Evolutionary conservation across 768 basidiomycete species (phyloP).

Genomic region (Dendrothele bispora): DNA sequence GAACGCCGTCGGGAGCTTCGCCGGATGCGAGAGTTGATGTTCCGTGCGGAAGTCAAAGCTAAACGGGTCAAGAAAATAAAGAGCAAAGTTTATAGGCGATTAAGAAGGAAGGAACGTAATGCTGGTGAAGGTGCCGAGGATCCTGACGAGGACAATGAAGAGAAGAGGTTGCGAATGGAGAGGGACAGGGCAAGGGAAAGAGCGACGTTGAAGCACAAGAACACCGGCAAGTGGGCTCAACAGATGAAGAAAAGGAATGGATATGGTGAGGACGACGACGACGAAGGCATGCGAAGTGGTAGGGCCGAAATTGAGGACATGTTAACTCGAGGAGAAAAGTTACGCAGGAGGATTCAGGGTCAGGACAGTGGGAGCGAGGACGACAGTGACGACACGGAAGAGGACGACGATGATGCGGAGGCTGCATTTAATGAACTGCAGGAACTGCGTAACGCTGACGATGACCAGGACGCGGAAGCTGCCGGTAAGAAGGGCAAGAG

Average conservation of each 20-base stretch:
- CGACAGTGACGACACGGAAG: conserved; percentile 40
- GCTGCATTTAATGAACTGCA: conserved; percentile 80
- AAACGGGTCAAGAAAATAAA: conserved; percentile 94
- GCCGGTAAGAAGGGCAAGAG: conserved; percentile 55
- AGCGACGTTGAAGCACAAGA: conserved; percentile 86
- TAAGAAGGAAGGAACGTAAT: conserved; percentile 78
- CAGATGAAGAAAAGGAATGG: conserved; percentile 60
- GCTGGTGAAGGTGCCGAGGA: conserved; percentile 51
- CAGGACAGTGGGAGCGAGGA: conserved; percentile 56
- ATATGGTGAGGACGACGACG: conserved; percentile 61
- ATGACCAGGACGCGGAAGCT: conserved; percentile 27
- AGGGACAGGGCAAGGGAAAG: conserved; percentile 82
- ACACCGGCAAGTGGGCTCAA: conserved; percentile 86
- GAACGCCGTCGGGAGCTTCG: conserved; percentile 79
- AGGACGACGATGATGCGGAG: conserved; percentile 49
- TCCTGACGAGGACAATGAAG: conserved; percentile 48
- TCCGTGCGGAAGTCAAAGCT: conserved; percentile 89
- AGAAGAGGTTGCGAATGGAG: conserved; percentile 66
- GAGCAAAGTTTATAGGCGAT: conserved; percentile 86
- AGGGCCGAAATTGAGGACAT: conserved; percentile 79
- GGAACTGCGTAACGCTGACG: conserved; percentile 41
- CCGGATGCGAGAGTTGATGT: conserved; percentile 89
- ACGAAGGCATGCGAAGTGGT: conserved; percentile 36
- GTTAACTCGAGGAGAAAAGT: conserved; percentile 77
- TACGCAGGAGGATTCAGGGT: conserved; percentile 76